A percentile compares a stretch with the other conserved stretches of the same genome.
phyloP scores from a whole-genome alignment of 371 early-diverging fungal species.

The Apophysomyces variabilis region DNA sequence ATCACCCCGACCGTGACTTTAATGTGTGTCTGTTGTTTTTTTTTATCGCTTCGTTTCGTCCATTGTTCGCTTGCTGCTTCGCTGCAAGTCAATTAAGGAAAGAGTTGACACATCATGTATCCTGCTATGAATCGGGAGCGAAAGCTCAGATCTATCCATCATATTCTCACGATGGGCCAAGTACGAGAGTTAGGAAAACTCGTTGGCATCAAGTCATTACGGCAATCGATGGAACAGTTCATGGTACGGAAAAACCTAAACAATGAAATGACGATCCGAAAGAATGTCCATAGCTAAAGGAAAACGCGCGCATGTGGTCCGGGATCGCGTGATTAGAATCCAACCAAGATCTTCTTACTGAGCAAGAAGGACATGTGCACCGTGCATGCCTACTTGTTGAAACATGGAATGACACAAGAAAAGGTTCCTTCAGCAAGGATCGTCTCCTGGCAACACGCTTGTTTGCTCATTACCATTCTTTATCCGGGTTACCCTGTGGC shows the following conservation, averaged over 20 bases:
- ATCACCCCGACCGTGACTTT: no score
- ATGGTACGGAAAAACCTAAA: slow-evolving; percentile 26
- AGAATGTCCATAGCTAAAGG: background rate
- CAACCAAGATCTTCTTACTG: slow-evolving; percentile 17
- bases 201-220: slow-evolving; percentile 25
- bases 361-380: slow-evolving; percentile 8
- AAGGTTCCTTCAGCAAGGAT: slow-evolving; percentile 25
- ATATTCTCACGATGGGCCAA: slow-evolving; percentile 34
- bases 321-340: slow-evolving; percentile 14
- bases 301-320: background rate
- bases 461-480: slow-evolving; percentile 30
- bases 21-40: no score
- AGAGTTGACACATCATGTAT: background rate
- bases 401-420: slow-evolving; percentile 28
- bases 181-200: slow-evolving; percentile 32
- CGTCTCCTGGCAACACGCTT: slow-evolving; percentile 25
- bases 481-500: slow-evolving; percentile 40
- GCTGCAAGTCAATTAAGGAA: background rate
- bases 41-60: no score
- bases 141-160: slow-evolving; percentile 4
- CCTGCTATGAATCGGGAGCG: background rate
- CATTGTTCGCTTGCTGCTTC: no score
- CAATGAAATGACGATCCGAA: background rate
- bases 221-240: slow-evolving; percentile 32
- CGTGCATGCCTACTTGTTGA: slow-evolving; percentile 16